Percentiles rank a stretch among this genome's conserved stretches.
Conservation (phyloP, 2,329 filamentous ascomycete species). For the Neurospora crassa region DNA sequence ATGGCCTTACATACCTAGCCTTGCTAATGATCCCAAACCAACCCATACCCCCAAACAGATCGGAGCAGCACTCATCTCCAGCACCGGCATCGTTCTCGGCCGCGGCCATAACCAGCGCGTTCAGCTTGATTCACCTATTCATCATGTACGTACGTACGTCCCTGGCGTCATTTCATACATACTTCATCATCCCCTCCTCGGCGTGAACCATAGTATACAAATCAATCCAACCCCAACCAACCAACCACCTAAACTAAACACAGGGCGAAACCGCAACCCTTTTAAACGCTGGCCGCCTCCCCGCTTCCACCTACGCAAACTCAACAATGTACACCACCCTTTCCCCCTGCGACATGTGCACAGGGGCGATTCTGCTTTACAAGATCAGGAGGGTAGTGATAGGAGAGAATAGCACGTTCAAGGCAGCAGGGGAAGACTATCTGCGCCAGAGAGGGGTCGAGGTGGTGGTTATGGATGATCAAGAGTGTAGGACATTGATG, state of each 20-base stretch:
- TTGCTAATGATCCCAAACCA: neutral
- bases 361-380: constrained; percentile 68
- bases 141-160: constrained; percentile 47
- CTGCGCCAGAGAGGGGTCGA: constrained; percentile 59
- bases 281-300: constrained; percentile 62
- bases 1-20: no score
- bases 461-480: constrained; percentile 59
- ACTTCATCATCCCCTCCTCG: constrained; percentile 10
- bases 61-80: constrained; percentile 51
- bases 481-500: constrained; percentile 60
- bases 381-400: constrained; percentile 65
- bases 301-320: constrained; percentile 54
- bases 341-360: constrained; percentile 73
- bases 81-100: constrained; percentile 60
- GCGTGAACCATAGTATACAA: constrained; percentile 7
- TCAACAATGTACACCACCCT: constrained; percentile 79
- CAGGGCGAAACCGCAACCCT: constrained; percentile 71
- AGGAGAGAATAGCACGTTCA: constrained; percentile 66
- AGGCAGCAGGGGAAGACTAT: constrained; percentile 50
- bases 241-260: neutral
- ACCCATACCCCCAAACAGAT: constrained; percentile 27
- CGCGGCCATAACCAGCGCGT: constrained; percentile 68
- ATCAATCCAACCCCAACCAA: neutral
- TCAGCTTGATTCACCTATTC: constrained; percentile 59
- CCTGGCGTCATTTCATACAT: no score